Evolutionary conservation across 805 yeast genomes (phyloP).

Genomic region (Teunomyces stri): DNA sequence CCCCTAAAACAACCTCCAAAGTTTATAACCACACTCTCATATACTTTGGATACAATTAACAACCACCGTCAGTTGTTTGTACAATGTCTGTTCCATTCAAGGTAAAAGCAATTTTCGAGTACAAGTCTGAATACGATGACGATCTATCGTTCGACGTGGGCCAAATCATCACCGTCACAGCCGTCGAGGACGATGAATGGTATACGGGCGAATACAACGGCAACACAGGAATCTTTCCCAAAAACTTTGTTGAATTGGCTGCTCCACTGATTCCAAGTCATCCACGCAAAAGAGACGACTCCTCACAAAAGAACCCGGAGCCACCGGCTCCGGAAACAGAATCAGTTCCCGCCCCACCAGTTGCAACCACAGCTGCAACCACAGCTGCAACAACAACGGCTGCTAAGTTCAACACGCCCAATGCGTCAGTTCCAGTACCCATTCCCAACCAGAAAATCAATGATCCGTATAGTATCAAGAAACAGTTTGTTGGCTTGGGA

Average conservation of each 20-base stretch:
- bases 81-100: slow-evolving; percentile 52
- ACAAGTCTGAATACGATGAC: slow-evolving; percentile 65
- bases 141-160: slow-evolving; percentile 73
- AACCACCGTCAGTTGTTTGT: slow-evolving; percentile 14
- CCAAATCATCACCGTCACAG: slow-evolving; percentile 70
- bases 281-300: slow-evolving; percentile 5
- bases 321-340: not conserved
- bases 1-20: not conserved
- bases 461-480: slow-evolving; percentile 50
- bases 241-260: slow-evolving; percentile 64
- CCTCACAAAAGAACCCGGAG: slow-evolving; percentile 3
- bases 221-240: slow-evolving; percentile 81
- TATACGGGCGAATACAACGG: slow-evolving; percentile 69
- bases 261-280: slow-evolving; percentile 6
- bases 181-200: slow-evolving; percentile 92
- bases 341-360: slow-evolving; percentile 5
- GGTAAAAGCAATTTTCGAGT: slow-evolving; percentile 67
- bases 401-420: not conserved
- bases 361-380: not conserved
- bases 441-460: slow-evolving; percentile 32
- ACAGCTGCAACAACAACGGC: not conserved
- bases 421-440: slow-evolving; percentile 19
- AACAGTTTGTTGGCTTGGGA: slow-evolving; percentile 54
- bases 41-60: no score
- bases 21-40: no score